Percentiles rank a stretch among this genome's conserved stretches.
phyloP scores from a whole-genome alignment of 352 stramenopile species.

The Pythium apleroticum region DNA sequence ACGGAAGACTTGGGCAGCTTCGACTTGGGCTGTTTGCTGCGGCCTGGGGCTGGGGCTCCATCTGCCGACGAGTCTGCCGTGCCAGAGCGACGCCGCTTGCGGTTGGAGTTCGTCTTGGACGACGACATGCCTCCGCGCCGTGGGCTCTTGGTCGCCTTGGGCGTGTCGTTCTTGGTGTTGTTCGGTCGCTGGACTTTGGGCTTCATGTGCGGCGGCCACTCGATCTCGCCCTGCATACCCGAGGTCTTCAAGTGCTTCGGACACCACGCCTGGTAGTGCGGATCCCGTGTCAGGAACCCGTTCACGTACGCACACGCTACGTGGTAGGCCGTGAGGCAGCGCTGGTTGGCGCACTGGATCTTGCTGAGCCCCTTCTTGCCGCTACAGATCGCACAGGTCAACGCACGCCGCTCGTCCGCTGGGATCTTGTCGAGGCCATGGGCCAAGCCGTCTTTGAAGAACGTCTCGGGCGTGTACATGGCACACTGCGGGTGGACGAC shows the following conservation, averaged over 20 bases:
- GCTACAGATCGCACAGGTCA: slow-evolving; percentile 66
- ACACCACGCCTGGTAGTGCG: slow-evolving; percentile 77
- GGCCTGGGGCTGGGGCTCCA: too few species aligned
- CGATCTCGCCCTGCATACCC: slow-evolving; percentile 59
- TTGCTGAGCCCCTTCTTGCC: slow-evolving; percentile 73
- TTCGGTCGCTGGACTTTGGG: not conserved
- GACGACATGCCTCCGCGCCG: slow-evolving; percentile 38
- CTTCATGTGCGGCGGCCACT: slow-evolving; percentile 61
- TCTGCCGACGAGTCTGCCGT: slow-evolving; percentile 1
- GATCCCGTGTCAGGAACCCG: slow-evolving; percentile 56
- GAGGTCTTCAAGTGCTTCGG: slow-evolving; percentile 74
- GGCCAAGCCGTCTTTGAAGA: slow-evolving; percentile 67
- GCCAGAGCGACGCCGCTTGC: slow-evolving; percentile 35
- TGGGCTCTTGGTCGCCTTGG: slow-evolving; percentile 28
- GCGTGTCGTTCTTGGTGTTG: not conserved
- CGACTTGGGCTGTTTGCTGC: not conserved
- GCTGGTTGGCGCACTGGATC: slow-evolving; percentile 72
- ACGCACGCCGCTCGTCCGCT: slow-evolving; percentile 36
- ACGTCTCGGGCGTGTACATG: slow-evolving; percentile 86
- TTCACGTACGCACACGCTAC: slow-evolving; percentile 76
- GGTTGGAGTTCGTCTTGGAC: slow-evolving; percentile 47
- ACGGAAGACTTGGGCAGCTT: slow-evolving; percentile 20
- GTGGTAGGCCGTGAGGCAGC: slow-evolving; percentile 65
- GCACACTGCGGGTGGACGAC: slow-evolving; percentile 79
- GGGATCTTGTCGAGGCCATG: slow-evolving; percentile 63